These are phyloP conservation scores for Limtongia smithiae DNA, from an alignment of 805 yeast species.

Conservation along the genomic window DNA sequence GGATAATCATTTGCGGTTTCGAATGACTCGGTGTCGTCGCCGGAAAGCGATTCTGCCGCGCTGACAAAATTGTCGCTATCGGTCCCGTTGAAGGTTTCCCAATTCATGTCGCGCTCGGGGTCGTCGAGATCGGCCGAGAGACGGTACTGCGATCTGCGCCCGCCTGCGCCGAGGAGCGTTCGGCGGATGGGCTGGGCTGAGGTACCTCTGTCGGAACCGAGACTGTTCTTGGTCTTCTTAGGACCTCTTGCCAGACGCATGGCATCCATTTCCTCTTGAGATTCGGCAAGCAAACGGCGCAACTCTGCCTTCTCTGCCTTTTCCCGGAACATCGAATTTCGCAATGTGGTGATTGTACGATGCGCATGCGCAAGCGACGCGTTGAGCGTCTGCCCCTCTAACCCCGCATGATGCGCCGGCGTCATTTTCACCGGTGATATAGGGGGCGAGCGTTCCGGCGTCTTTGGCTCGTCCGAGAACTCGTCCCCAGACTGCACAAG, in stretches of 20 bases:
- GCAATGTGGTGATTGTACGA: constrained; percentile 56
- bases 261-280: constrained; percentile 32
- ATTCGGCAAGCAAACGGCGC: constrained; percentile 33
- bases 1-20: constrained; percentile 29
- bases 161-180: constrained; percentile 15
- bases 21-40: constrained; percentile 31
- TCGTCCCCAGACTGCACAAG: constrained; percentile 15
- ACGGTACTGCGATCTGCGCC: constrained; percentile 17
- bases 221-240: constrained; percentile 2
- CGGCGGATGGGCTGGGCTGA: not conserved
- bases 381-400: constrained; percentile 64
- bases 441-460: constrained; percentile 36
- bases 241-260: constrained; percentile 1
- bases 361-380: constrained; percentile 65
- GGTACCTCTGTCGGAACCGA: too few relatives aligned
- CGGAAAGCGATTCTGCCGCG: constrained; percentile 30
- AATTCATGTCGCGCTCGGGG: constrained; percentile 17
- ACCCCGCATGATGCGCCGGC: constrained; percentile 34
- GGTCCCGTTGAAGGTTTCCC: constrained; percentile 30
- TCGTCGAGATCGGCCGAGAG: constrained; percentile 19
- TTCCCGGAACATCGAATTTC: constrained; percentile 48
- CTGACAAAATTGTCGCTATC: constrained; percentile 27
- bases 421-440: constrained; percentile 38
- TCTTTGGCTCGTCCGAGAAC: constrained; percentile 23
- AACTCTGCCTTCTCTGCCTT: constrained; percentile 44